Evolutionary conservation across 768 basidiomycete species (phyloP).

Genomic region (Mycena capillaripes): DNA sequence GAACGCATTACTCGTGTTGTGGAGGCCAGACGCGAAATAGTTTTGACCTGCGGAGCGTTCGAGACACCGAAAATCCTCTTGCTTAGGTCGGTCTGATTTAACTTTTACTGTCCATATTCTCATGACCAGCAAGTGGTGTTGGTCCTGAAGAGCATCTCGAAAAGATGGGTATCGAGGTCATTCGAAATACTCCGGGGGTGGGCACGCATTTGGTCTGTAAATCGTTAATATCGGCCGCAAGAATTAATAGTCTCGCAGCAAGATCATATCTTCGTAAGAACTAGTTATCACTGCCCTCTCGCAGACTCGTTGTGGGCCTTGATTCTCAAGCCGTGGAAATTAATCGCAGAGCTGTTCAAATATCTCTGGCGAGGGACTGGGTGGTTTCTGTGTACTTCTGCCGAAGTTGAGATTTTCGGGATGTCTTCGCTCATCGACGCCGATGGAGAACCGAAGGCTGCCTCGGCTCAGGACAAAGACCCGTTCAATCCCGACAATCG

Average conservation of each 20-base stretch:
- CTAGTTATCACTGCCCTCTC: conserved; percentile 18
- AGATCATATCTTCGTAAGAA: conserved; percentile 12
- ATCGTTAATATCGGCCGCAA: not conserved
- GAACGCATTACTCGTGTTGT: not conserved
- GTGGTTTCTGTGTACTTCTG: not conserved
- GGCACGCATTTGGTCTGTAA: conserved; percentile 17
- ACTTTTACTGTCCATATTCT: not conserved
- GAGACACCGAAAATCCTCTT: conserved; percentile 10
- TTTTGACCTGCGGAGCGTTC: conserved; percentile 16
- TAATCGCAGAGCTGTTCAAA: conserved; percentile 3
- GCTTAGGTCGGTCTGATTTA: conserved; percentile 12
- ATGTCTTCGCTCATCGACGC: conserved; percentile 12
- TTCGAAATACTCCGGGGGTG: conserved; percentile 2
- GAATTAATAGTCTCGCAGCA: not conserved
- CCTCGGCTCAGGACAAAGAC: conserved; percentile 6
- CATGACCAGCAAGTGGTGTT: too few species aligned
- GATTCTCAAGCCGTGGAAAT: conserved; percentile 7
- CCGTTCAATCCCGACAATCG: not conserved
- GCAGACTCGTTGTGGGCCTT: conserved; percentile 21
- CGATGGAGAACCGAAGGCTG: not conserved
- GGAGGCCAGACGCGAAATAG: conserved; percentile 10
- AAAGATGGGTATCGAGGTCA: conserved; percentile 15
- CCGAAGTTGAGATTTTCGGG: not conserved
- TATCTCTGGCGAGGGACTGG: not conserved
- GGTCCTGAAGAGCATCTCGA: conserved; percentile 23